Base-by-base conservation (phyloP, 768 basidiomycete genomes). In the Gymnopilus junonius region DNA sequence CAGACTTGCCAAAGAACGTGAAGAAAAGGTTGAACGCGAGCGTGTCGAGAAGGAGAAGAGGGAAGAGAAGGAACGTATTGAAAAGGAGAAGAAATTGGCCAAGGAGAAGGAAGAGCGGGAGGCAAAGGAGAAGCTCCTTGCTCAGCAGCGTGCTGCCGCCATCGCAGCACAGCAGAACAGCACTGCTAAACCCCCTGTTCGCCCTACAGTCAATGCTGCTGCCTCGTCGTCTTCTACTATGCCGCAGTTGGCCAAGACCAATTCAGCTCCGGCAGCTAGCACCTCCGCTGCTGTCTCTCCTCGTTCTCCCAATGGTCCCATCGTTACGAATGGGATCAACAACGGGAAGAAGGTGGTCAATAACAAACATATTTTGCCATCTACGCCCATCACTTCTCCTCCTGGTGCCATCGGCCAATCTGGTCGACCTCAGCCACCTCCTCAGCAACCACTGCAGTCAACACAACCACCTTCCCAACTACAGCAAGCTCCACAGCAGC, bases 341-440 rank as follows among this genome's bases (percentile, higher is more conserved):
- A 73, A 75, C 15, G 71, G 82, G 43, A 92, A 91, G 83, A 92
- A 90, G 80, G 84, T 82, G 59, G 77, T 82, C 69, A 84, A 77
- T 70, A 90, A 63, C 48, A 67, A 71, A 35, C 66, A 70, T 56
- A 54, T 65, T n/a, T 48, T 73, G 23, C 65, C 75, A 14, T 62
- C 61, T 43, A 53, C 65, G 1, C 46, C 69, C 8, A 37, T 53
- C 1, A 57, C 67, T 7, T 48, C 62, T 0, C 46, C 69, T 46
- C 64, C 73, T 46, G 72, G 65, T 57, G 72, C 68, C 39, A 70
- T 77, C 55, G 71, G 79, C 34, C 74, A 72, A n/a, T 62, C 69
- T 42, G 70, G 72, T 59, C 72, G 74, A 63, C 81, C 77, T 60
- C 81, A 77, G 32, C 64, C 76, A 42, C 73, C 75, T 14, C 73